Evolutionary conservation across 164 flowering plant species (phyloP).

Genomic region (Macadamia tetraphylla): DNA sequence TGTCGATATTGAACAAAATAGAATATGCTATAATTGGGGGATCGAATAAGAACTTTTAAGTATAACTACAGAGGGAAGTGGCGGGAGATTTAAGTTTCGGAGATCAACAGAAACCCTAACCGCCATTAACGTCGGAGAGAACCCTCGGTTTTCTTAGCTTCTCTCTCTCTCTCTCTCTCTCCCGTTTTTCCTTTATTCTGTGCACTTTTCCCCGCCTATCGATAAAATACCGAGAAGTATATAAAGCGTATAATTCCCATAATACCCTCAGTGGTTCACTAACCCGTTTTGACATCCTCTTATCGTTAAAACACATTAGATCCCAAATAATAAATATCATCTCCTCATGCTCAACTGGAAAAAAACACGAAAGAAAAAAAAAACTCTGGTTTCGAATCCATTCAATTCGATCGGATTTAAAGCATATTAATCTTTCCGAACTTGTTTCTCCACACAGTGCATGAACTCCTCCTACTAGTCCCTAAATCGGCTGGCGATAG

Average conservation of each 20-base stretch:
- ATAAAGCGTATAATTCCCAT: background rate
- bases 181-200: conserved; percentile 3
- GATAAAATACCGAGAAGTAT: conserved; percentile 10
- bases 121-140: conserved; percentile 37
- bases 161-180: background rate
- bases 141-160: conserved; percentile 6
- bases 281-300: background rate
- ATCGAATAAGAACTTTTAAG: conserved; percentile 9
- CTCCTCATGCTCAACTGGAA: no score
- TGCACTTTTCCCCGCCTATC: conserved; percentile 19
- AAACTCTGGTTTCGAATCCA: no score
- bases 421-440: no score
- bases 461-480: no score
- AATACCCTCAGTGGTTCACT: conserved; percentile 1
- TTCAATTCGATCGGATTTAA: no score
- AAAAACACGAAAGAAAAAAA: no score
- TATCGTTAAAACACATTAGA: background rate
- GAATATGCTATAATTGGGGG: background rate
- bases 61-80: conserved; percentile 4
- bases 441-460: no score
- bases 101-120: conserved; percentile 58
- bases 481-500: no score
- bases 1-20: background rate
- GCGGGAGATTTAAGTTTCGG: conserved; percentile 10
- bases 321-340: no score